Conservation (phyloP, 768 basidiomycete genomes). For the Tylopilus plumbeoviolaceoides region DNA sequence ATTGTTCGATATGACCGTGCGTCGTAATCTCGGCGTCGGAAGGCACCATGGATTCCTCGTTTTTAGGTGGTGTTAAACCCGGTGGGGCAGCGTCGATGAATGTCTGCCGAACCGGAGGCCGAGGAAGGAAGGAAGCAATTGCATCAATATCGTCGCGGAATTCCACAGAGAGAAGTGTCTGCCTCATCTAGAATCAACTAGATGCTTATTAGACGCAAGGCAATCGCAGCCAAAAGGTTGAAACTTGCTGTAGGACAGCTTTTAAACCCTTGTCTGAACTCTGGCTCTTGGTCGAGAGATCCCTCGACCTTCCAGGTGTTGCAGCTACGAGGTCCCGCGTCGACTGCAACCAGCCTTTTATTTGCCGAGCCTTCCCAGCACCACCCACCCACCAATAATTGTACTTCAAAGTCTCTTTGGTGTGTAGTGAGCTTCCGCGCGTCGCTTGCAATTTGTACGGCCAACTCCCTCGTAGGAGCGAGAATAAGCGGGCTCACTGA, state of each 20-base stretch:
- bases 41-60: not conserved
- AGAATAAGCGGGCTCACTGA: constrained; percentile 75
- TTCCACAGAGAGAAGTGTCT: constrained; percentile 86
- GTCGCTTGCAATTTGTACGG: constrained; percentile 85
- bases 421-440: constrained; percentile 61
- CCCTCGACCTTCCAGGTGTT: constrained; percentile 84
- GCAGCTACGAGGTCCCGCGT: constrained; percentile 86
- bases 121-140: constrained; percentile 62
- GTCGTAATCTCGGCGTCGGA: constrained; percentile 39
- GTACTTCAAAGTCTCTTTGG: constrained; percentile 62
- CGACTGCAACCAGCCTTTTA: constrained; percentile 68
- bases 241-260: constrained; percentile 56
- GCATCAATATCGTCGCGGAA: constrained; percentile 83
- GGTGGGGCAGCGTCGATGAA: constrained; percentile 72
- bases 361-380: constrained; percentile 58
- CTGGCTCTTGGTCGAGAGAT: constrained; percentile 60
- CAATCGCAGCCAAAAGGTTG: not conserved
- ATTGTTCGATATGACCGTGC: constrained; percentile 76
- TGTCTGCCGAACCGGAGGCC: constrained; percentile 69
- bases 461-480: constrained; percentile 86
- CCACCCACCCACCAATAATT: constrained; percentile 79
- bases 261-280: constrained; percentile 49
- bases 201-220: constrained; percentile 3
- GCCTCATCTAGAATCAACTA: constrained; percentile 92
- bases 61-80: constrained; percentile 32